These are phyloP conservation scores for Xylariaceae sp. DNA, from an alignment of 2,329 filamentous ascomycete species.

Conservation along the genomic window DNA sequence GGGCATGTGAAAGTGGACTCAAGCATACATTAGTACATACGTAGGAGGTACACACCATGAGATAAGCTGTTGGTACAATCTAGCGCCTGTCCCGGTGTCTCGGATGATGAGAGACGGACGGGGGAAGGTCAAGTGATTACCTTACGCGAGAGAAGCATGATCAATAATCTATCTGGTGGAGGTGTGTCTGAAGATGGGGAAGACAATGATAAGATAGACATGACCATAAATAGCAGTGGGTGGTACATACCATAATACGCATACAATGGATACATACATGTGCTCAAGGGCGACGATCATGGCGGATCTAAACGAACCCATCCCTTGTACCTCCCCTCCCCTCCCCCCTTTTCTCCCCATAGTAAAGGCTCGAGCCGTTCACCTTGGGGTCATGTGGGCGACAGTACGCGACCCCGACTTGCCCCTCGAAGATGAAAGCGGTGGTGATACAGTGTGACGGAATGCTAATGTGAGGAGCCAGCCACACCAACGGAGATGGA, in stretches of 20 bases:
- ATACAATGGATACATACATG: not conserved
- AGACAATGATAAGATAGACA: slow-evolving; percentile 23
- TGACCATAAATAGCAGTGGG: slow-evolving; percentile 22
- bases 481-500: not conserved
- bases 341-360: too few species aligned
- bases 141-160: slow-evolving; percentile 30
- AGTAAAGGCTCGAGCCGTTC: slow-evolving; percentile 20
- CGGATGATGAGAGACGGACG: slow-evolving; percentile 18
- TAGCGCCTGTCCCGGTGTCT: slow-evolving; percentile 26
- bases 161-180: slow-evolving; percentile 19
- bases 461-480: not conserved
- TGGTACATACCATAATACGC: slow-evolving; percentile 2
- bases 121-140: slow-evolving; percentile 35
- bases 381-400: not conserved
- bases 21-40: too few species aligned
- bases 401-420: not conserved
- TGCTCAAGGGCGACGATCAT: slow-evolving; percentile 17
- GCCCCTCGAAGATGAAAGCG: not conserved
- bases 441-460: not conserved
- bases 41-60: too few species aligned
- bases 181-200: slow-evolving; percentile 16
- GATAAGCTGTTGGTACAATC: slow-evolving; percentile 16
- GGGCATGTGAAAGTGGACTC: slow-evolving; percentile 38
- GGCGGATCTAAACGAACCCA: slow-evolving; percentile 26
- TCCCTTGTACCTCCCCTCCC: too few species aligned